These are phyloP conservation scores for Chrysanthemum lavandulifolium DNA, from an alignment of 129 eudicot species.

Conservation along the genomic window DNA sequence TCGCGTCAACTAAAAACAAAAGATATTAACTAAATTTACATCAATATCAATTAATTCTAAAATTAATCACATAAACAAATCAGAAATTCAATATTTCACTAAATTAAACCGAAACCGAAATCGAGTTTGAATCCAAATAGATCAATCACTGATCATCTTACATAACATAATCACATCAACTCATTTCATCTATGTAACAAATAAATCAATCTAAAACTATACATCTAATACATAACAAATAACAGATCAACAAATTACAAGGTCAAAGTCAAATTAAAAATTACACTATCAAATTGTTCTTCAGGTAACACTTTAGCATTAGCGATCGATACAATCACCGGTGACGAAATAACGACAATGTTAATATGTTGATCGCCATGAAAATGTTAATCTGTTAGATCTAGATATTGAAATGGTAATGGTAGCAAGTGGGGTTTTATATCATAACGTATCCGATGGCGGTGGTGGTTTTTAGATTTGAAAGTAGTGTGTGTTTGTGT, in stretches of 20 bases:
- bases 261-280: background rate
- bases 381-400: background rate
- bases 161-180: background rate
- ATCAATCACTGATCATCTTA: no score
- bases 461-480: no score
- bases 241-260: constrained; percentile 9
- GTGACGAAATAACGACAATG: constrained; percentile 35
- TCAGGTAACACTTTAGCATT: constrained; percentile 77
- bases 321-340: constrained; percentile 47
- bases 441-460: no score
- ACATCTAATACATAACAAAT: no score
- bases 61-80: no score
- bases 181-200: background rate
- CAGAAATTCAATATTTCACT: no score
- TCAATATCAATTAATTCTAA: no score
- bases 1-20: background rate
- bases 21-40: no score
- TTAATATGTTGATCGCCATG: constrained; percentile 56
- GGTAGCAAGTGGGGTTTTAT: no score
- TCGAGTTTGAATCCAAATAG: no score
- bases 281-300: constrained; percentile 78
- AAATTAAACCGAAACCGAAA: no score
- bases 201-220: constrained; percentile 9
- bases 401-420: background rate
- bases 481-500: no score